Base-by-base conservation (phyloP, 2,329 filamentous ascomycete species). In the Ploettnerulaceae sp. region DNA sequence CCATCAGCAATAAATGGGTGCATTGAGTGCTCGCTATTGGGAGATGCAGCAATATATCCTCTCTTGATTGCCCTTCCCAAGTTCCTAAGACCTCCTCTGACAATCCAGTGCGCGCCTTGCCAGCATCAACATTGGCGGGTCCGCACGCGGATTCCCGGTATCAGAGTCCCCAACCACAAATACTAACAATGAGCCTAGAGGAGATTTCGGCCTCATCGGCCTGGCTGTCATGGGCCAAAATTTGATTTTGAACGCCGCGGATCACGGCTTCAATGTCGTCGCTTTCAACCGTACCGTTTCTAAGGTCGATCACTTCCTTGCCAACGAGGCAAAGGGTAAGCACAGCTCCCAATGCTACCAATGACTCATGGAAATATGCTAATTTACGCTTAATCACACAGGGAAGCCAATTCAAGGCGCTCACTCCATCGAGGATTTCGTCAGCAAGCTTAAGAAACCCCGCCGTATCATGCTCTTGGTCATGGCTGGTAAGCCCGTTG, bases 251-350 rank as follows among this genome's bases (percentile, higher is more conserved):
- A 93, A 93, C 72, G 87, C 84, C 74, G 87, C 87, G 63, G 87
- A 93, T 70, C 82, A 91, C 64, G 86, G 90, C 66, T 97, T 94
- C 82, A 97, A 89, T 68, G 88, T 98, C 66, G 86, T 91, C 72
- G 93, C 91, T 62, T 98, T 86, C 83, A 98, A 98, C 85, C 87
- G 93, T 72, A 98, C 93, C 63, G 88, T 96, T 62, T 82, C 89
- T 73, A 98, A 98, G 83, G 93, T 98, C 71, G 90, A 97, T 77
- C 79, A 79, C 62, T 95, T 95, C 81, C 74, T 95, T 61, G 84
- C 77, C 58, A 91, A 95, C 73, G 86, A 91, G 75, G 87, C 87
- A 69, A 89, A 91, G 79, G 87, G 76, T 77, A 64, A 61, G 71
- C 4, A 15, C 51, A 38, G 6, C 39, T 20, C 26, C 21, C 21